phyloP scores from a whole-genome alignment of 2,329 filamentous ascomycete species.

The Cladophialophora exuberans region DNA sequence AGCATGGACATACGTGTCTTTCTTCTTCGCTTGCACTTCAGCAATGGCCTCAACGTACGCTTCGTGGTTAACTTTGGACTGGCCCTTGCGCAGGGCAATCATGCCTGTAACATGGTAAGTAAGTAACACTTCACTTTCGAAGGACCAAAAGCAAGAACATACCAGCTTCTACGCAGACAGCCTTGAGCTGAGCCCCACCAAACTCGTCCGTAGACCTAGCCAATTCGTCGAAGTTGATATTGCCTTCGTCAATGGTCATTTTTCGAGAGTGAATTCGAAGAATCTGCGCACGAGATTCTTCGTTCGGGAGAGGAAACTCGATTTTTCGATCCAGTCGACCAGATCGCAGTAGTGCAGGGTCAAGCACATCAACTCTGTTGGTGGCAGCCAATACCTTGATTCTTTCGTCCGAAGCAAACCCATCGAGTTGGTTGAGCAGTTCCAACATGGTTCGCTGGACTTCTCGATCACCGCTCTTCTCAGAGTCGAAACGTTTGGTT shows the following conservation, averaged over 20 bases:
- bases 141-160: neutral
- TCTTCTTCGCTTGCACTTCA: constrained; percentile 89
- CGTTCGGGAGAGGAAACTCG: constrained; percentile 96
- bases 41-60: constrained; percentile 98
- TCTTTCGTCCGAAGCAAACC: constrained; percentile 93
- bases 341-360: constrained; percentile 86
- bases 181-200: constrained; percentile 95
- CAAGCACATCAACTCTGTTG: constrained; percentile 91
- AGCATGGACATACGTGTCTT: constrained; percentile 63
- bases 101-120: constrained; percentile 63
- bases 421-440: constrained; percentile 95
- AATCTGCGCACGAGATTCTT: constrained; percentile 96
- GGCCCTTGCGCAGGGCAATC: constrained; percentile 93
- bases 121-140: neutral
- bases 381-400: constrained; percentile 96
- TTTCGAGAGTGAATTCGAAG: constrained; percentile 96
- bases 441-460: constrained; percentile 99
- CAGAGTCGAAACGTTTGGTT: constrained; percentile 97
- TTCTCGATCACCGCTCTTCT: constrained; percentile 96
- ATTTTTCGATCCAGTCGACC: constrained; percentile 96
- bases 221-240: constrained; percentile 93
- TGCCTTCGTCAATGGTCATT: constrained; percentile 86
- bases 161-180: constrained; percentile 89
- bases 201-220: constrained; percentile 98
- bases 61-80: constrained; percentile 96